Percentiles rank a stretch among this genome's conserved stretches.
These are phyloP conservation scores for Groenewaldozyma auringiensis DNA, from an alignment of 1,139 yeast species.

Conservation along the genomic window DNA sequence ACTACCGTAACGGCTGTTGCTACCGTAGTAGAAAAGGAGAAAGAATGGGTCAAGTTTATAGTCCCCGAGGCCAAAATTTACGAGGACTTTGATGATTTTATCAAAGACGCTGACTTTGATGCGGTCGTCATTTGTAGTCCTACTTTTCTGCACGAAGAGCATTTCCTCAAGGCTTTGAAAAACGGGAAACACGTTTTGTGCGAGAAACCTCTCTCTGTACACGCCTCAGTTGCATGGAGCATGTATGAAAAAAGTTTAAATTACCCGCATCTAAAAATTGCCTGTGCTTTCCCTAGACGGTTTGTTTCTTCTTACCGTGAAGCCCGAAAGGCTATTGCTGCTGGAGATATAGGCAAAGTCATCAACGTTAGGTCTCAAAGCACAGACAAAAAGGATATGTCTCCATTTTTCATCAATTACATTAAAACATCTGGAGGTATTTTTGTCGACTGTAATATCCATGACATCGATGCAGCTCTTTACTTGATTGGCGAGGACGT, in stretches of 20 bases:
- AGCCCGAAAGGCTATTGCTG: conserved; percentile 12
- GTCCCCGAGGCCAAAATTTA: conserved; percentile 13
- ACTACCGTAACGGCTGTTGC: conserved; percentile 14
- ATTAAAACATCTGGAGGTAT: conserved; percentile 18
- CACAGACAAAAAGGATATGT: conserved; percentile 9
- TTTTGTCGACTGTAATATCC: conserved; percentile 17
- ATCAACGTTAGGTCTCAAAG: conserved; percentile 13
- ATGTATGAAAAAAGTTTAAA: conserved; percentile 14
- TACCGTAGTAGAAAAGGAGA: conserved; percentile 13
- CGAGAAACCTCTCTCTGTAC: conserved; percentile 18
- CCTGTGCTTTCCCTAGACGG: conserved; percentile 18
- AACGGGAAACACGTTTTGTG: conserved; percentile 18
- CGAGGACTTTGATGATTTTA: conserved; percentile 12
- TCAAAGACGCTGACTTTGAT: conserved; percentile 13
- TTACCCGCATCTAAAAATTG: conserved; percentile 15
- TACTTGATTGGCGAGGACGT: conserved; percentile 15
- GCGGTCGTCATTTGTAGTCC: conserved; percentile 17
- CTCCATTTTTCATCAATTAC: conserved; percentile 12
- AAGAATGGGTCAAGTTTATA: conserved; percentile 11
- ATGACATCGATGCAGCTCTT: conserved; percentile 16
- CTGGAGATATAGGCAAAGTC: conserved; percentile 18
- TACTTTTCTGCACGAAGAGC: conserved; percentile 17
- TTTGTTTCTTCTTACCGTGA: conserved; percentile 12
- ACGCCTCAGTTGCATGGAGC: conserved; percentile 10
- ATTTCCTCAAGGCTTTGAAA: conserved; percentile 11